A percentile compares a stretch with the other conserved stretches of the same genome.
Evolutionary conservation across 768 basidiomycete species (phyloP).

Genomic region (Leccinum truebloodii): DNA sequence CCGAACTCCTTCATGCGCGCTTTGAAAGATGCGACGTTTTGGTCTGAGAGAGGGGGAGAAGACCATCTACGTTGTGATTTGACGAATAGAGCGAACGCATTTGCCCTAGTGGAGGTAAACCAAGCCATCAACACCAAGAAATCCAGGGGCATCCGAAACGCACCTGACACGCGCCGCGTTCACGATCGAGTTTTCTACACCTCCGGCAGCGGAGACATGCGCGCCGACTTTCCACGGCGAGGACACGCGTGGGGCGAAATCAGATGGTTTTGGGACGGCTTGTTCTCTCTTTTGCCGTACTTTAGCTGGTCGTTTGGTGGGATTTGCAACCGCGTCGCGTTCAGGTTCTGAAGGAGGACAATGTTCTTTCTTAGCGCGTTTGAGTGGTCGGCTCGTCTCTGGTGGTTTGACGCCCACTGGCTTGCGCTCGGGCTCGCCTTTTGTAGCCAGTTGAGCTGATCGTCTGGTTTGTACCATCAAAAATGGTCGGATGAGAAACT

Average conservation of each 20-base stretch:
- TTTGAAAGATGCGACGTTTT: constrained; percentile 60
- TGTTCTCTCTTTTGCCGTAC: constrained; percentile 12
- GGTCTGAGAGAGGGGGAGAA: constrained; percentile 55
- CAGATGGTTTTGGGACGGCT: constrained; percentile 22
- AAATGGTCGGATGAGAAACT: neutral
- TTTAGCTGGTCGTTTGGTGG: constrained; percentile 8
- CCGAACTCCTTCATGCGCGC: constrained; percentile 57
- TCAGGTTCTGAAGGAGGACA: neutral
- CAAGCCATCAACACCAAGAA: neutral
- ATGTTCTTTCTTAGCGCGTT: constrained; percentile 15
- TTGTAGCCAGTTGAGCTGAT: constrained; percentile 6
- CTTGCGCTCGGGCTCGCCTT: neutral
- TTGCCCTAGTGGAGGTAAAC: constrained; percentile 53
- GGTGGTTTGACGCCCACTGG: neutral
- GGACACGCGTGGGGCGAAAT: constrained; percentile 30
- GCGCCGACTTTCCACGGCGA: constrained; percentile 75
- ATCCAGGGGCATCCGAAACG: neutral
- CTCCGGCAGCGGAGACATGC: constrained; percentile 81
- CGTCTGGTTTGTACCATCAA: constrained; percentile 30
- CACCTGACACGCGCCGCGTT: constrained; percentile 77
- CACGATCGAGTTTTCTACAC: constrained; percentile 69
- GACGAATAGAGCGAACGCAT: constrained; percentile 79
- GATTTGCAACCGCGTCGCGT: neutral
- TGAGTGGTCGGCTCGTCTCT: constrained; percentile 9
- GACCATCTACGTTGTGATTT: constrained; percentile 86